A percentile compares a stretch with the other conserved stretches of the same genome.
phyloP scores from a whole-genome alignment of 345 rosid species.

The Geranium brycei region DNA sequence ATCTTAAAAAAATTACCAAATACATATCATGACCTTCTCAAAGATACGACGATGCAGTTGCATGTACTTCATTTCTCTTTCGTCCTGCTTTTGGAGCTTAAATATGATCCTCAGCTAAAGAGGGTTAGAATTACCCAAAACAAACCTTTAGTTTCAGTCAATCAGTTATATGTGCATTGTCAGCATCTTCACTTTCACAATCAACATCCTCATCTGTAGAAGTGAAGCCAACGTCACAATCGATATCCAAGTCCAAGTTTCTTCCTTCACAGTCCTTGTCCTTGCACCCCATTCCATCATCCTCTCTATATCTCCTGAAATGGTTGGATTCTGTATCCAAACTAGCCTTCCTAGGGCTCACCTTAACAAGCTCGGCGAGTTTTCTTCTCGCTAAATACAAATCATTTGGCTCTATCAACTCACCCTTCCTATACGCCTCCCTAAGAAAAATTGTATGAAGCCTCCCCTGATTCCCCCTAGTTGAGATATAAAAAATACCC shows the following conservation, averaged over 20 bases:
- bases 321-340: constrained; percentile 55
- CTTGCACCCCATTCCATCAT: constrained; percentile 23
- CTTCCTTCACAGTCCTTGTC: constrained; percentile 12
- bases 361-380: constrained; percentile 61
- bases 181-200: neutral
- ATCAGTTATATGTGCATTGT: too few relatives aligned
- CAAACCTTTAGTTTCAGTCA: neutral
- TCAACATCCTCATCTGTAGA: neutral
- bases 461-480: constrained; percentile 88
- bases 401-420: constrained; percentile 62
- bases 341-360: constrained; percentile 60
- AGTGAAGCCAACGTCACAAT: neutral
- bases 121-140: neutral
- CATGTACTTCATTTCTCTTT: too few relatives aligned
- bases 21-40: neutral
- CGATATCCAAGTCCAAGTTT: neutral
- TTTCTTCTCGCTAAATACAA: constrained; percentile 75
- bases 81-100: neutral
- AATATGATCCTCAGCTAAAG: neutral
- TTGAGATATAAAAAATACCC: constrained; percentile 83
- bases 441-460: constrained; percentile 87
- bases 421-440: constrained; percentile 75
- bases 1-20: neutral
- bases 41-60: too few relatives aligned
- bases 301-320: constrained; percentile 30